These are phyloP conservation scores for Claviceps sp. DNA, from an alignment of 2,329 filamentous ascomycete genomes.

Conservation along the genomic window DNA sequence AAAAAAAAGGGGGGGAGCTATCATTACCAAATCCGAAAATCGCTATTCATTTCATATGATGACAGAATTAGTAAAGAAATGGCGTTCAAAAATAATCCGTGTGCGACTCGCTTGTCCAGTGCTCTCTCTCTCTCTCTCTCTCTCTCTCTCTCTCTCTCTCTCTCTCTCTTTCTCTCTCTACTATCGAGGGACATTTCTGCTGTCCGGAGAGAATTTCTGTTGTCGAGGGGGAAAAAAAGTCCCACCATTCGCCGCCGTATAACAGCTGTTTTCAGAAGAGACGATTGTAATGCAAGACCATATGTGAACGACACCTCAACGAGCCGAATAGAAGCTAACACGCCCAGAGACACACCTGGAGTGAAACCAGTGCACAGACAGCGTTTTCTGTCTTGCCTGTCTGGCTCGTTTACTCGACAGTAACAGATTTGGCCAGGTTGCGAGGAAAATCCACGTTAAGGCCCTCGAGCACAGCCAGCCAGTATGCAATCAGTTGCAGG, in stretches of 20 bases:
- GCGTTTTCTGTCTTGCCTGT: conserved; percentile 1
- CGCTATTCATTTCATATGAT: conserved; percentile 6
- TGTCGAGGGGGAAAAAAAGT: too few relatives aligned
- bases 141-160: too few relatives aligned
- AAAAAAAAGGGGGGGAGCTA: background rate
- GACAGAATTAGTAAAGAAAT: background rate
- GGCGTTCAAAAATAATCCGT: background rate
- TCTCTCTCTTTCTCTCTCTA: too few relatives aligned
- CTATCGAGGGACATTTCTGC: too few relatives aligned
- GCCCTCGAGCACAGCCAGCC: conserved; percentile 91
- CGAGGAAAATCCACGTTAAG: conserved; percentile 97
- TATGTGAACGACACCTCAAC: background rate
- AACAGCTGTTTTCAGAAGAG: background rate
- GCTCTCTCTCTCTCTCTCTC: too few relatives aligned
- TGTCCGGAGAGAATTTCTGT: too few relatives aligned
- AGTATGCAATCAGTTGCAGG: conserved; percentile 96
- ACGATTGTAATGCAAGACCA: background rate
- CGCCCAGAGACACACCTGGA: conserved; percentile 4
- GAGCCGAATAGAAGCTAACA: conserved; percentile 2
- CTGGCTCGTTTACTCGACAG: conserved; percentile 93
- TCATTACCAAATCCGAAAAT: conserved; percentile 6
- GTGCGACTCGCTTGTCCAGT: too few relatives aligned
- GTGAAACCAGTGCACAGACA: background rate
- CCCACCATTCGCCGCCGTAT: too few relatives aligned
- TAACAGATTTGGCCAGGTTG: conserved; percentile 97